Evolutionary conservation across 495 filamentous ascomycete species (phyloP).

Genomic region (Cercophora samala): DNA sequence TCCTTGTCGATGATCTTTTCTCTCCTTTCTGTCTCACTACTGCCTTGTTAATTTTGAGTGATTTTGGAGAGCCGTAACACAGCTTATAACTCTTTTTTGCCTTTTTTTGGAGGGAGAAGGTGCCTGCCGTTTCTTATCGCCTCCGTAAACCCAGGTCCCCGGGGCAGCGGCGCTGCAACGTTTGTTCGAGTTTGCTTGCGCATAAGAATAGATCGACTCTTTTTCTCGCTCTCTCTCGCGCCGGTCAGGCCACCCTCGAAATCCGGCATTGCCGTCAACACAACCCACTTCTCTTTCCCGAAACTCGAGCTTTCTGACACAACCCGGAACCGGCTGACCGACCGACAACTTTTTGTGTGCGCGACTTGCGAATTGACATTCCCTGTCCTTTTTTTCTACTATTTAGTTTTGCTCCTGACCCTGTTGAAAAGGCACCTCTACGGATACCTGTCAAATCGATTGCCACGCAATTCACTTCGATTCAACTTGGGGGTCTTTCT

Average conservation of each 20-base stretch:
- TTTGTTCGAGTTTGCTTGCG: neutral
- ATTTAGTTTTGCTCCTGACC: no score
- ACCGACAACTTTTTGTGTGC: neutral
- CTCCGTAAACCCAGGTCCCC: neutral
- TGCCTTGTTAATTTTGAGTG: neutral
- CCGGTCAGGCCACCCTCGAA: neutral
- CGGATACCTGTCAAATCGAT: neutral
- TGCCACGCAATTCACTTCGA: neutral
- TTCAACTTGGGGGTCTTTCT: neutral
- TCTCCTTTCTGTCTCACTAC: neutral
- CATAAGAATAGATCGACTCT: neutral
- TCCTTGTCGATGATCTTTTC: neutral
- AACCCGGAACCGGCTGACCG: neutral
- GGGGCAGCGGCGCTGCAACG: neutral
- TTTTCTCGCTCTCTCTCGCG: neutral
- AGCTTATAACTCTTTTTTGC: neutral
- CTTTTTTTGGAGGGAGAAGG: no score
- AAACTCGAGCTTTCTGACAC: neutral
- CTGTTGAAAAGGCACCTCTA: no score
- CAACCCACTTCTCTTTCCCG: constrained; percentile 2
- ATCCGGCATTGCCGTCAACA: constrained; percentile 7
- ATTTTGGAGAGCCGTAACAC: neutral
- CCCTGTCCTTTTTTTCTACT: constrained; percentile 1
- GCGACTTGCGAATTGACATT: neutral
- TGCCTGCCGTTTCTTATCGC: neutral